Evolutionary conservation across 441 rosid species (phyloP).

Genomic region (Pelargonium myrrhifolium): DNA sequence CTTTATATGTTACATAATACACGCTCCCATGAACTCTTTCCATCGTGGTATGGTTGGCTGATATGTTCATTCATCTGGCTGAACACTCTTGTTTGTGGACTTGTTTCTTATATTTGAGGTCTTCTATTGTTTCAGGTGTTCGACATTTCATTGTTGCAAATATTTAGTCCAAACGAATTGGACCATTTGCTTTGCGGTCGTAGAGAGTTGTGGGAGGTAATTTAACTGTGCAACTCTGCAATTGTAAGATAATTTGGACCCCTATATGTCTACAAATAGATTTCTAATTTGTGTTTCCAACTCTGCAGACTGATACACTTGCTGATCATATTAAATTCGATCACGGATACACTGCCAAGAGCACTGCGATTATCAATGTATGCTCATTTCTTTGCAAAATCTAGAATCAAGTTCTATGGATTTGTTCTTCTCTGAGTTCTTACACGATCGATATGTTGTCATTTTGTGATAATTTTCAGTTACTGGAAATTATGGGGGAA

Average conservation of each 20-base stretch:
- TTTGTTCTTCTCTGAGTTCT: background rate
- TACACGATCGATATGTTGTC: conserved; percentile 7
- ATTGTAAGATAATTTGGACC: background rate
- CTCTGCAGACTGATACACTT: conserved; percentile 71
- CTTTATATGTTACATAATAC: no score
- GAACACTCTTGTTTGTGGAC: no score
- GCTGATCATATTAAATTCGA: conserved; percentile 96
- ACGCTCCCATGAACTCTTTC: no score
- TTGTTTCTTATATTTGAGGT: conserved; percentile 5
- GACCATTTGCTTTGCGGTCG: conserved; percentile 97
- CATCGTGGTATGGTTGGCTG: no score
- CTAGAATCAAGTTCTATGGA: background rate
- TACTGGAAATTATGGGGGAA: conserved; percentile 95
- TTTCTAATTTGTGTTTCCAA: background rate
- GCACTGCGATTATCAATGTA: conserved; percentile 82
- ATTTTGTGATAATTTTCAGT: conserved; percentile 33
- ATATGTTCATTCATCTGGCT: no score
- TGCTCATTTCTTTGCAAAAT: conserved; percentile 15
- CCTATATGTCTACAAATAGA: background rate
- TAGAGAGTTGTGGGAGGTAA: conserved; percentile 98
- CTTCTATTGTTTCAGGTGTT: conserved; percentile 54
- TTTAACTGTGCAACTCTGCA: background rate
- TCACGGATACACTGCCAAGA: conserved; percentile 95
- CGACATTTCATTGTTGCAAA: conserved; percentile 88
- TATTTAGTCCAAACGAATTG: conserved; percentile 81